Conservation (phyloP, 2,329 filamentous ascomycete species). For the Lachnellula occidentalis region DNA sequence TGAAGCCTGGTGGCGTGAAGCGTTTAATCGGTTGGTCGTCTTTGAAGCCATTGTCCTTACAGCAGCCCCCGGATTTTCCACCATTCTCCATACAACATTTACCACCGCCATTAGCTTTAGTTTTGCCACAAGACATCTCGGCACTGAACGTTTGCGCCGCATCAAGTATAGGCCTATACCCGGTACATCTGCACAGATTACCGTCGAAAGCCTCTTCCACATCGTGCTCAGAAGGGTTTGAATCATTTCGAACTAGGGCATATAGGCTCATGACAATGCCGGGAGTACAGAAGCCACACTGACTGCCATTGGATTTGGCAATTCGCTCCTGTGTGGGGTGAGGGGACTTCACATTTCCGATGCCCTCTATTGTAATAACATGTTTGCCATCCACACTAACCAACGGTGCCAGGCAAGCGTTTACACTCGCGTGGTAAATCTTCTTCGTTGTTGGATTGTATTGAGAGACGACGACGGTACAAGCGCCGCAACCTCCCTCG, state of each 20-base stretch:
- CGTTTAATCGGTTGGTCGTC: conserved; percentile 52
- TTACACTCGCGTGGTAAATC: conserved; percentile 95
- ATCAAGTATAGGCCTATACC: conserved; percentile 89
- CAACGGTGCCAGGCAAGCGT: conserved; percentile 89
- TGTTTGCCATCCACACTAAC: conserved; percentile 95
- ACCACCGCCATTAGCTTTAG: conserved; percentile 42
- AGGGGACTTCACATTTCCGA: conserved; percentile 61
- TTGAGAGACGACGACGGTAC: conserved; percentile 91
- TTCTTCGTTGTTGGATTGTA: conserved; percentile 78
- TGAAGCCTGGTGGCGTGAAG: conserved; percentile 86
- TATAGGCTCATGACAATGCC: conserved; percentile 98
- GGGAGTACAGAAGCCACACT: conserved; percentile 91
- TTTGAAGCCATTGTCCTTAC: conserved; percentile 53
- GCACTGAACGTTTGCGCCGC: conserved; percentile 82
- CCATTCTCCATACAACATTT: conserved; percentile 69
- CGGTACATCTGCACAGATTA: conserved; percentile 90
- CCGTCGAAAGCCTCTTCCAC: conserved; percentile 97
- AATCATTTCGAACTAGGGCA: conserved; percentile 81
- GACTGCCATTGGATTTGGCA: conserved; percentile 84
- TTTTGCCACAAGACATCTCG: conserved; percentile 43
- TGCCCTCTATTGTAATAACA: conserved; percentile 82
- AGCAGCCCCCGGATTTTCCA: conserved; percentile 53
- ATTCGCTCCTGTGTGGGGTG: conserved; percentile 90
- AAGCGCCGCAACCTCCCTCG: conserved; percentile 94
- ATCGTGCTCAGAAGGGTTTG: conserved; percentile 70